Conservation (phyloP, 305 asterid genomes). For the Ajuga reptans region DNA sequence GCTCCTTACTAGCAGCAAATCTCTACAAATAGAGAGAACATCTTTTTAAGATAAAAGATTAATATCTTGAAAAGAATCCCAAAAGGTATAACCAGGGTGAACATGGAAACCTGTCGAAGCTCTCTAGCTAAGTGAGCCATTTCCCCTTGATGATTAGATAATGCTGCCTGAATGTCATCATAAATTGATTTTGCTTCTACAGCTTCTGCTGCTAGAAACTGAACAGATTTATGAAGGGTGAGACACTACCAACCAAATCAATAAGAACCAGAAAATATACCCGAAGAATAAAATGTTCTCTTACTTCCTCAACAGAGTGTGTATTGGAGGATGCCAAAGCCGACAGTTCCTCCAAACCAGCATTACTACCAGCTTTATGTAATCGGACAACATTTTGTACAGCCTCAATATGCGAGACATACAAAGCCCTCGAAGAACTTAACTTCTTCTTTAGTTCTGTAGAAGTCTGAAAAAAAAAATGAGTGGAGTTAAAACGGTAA, state of each 20-base stretch:
- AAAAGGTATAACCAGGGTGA: not conserved
- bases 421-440: slow-evolving; percentile 45
- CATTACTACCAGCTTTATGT: slow-evolving; percentile 57
- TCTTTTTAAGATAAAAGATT: not conserved
- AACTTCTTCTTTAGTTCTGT: slow-evolving; percentile 50
- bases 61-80: not conserved
- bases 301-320: slow-evolving; percentile 46
- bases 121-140: slow-evolving; percentile 62
- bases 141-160: slow-evolving; percentile 65
- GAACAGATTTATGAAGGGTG: slow-evolving; percentile 14
- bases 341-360: slow-evolving; percentile 60
- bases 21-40: slow-evolving; percentile 33
- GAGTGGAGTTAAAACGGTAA: not conserved
- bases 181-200: slow-evolving; percentile 45
- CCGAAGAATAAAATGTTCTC: slow-evolving; percentile 4
- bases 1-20: slow-evolving; percentile 47
- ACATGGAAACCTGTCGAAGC: slow-evolving; percentile 61
- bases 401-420: slow-evolving; percentile 68
- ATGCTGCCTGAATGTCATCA: slow-evolving; percentile 51
- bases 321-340: slow-evolving; percentile 45
- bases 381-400: slow-evolving; percentile 64
- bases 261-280: not conserved
- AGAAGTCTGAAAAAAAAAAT: slow-evolving; percentile 37
- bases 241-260: slow-evolving; percentile 21
- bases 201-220: slow-evolving; percentile 59